Percentiles rank a stretch among this genome's conserved stretches.
phyloP scores from a whole-genome alignment of 140 eudicot genomes.

The Oenanthe javanica region DNA sequence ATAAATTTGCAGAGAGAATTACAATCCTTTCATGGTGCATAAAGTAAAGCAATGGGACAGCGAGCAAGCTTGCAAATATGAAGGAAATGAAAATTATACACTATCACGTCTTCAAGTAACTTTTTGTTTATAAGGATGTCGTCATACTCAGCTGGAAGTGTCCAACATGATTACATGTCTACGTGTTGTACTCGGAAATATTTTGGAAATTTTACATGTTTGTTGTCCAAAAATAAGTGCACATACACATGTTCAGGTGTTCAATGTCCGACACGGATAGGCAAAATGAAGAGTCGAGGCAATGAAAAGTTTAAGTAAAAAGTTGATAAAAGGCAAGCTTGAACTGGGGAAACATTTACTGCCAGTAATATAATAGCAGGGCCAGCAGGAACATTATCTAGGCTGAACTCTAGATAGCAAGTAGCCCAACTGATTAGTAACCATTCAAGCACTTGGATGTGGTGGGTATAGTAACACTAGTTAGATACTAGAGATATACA shows the following conservation, averaged over 20 bases:
- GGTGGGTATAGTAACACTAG: neutral
- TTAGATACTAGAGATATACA: neutral
- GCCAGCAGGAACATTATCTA: neutral
- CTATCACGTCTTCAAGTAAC: neutral
- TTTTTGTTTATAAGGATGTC: neutral
- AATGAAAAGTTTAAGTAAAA: neutral
- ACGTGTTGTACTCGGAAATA: neutral
- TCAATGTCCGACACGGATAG: neutral
- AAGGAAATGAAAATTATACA: neutral
- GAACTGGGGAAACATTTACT: neutral
- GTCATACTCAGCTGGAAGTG: neutral
- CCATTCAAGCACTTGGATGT: neutral
- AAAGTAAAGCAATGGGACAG: neutral
- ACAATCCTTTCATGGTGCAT: neutral
- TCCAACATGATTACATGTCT: neutral
- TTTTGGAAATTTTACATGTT: too few species aligned
- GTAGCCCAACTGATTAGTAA: neutral
- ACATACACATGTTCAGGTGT: neutral
- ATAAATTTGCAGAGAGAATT: neutral
- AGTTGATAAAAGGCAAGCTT: neutral
- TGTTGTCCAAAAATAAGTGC: neutral
- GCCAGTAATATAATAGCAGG: neutral
- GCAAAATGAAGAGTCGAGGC: neutral
- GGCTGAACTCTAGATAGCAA: neutral
- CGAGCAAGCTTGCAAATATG: neutral